These are phyloP conservation scores for Penicillium angulare DNA, from an alignment of 495 filamentous ascomycete species.

Conservation along the genomic window DNA sequence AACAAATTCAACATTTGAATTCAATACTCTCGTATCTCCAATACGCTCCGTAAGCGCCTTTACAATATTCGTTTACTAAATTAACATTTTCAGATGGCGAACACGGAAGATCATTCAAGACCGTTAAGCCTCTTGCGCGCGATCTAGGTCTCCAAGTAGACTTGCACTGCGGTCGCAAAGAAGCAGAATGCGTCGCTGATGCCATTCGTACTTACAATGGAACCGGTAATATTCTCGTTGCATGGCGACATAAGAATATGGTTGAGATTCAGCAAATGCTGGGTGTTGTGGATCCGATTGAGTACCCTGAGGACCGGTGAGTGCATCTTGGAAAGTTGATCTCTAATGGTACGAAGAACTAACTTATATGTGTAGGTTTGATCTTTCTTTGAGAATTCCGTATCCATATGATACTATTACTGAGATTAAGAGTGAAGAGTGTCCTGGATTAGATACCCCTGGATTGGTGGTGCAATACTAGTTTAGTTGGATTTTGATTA, in stretches of 20 bases:
- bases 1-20: no score
- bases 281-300: conserved; percentile 36
- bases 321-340: no score
- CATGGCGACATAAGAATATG: conserved; percentile 52
- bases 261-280: conserved; percentile 43
- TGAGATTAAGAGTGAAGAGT: conserved; percentile 17
- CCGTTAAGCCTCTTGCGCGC: conserved; percentile 47
- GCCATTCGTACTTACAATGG: conserved; percentile 43
- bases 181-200: conserved; percentile 43
- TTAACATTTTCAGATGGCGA: conserved; percentile 32
- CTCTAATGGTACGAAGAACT: neutral
- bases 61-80: no score
- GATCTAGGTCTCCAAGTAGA: conserved; percentile 53
- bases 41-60: no score
- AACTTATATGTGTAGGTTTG: conserved; percentile 9
- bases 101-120: conserved; percentile 49
- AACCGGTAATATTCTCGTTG: conserved; percentile 53
- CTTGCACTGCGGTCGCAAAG: conserved; percentile 45
- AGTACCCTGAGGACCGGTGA: conserved; percentile 31
- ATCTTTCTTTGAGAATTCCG: conserved; percentile 26
- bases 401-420: conserved; percentile 18
- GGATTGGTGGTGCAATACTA: neutral
- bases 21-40: no score
- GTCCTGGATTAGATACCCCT: conserved; percentile 8
- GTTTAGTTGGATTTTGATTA: no score